phyloP scores from a whole-genome alignment of 352 stramenopile species.

The Globisporangium cylindrosporum region DNA sequence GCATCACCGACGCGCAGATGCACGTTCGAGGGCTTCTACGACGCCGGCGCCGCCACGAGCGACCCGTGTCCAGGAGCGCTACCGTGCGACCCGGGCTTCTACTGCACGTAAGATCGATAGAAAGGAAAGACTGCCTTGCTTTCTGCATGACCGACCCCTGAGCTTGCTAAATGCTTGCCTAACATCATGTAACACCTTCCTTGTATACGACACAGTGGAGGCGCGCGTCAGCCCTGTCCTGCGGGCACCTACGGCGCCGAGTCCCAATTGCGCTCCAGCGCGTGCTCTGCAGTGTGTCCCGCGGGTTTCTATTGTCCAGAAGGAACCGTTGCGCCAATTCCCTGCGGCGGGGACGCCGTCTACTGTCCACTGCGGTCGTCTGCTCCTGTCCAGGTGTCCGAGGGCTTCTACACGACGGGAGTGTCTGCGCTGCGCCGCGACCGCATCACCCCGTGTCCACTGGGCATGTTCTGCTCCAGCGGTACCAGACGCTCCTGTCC shows the following conservation, averaged over 20 bases:
- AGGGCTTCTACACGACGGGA: conserved; percentile 48
- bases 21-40: conserved; percentile 53
- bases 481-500: conserved; percentile 46
- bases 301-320: conserved; percentile 60
- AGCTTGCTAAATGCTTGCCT: neutral
- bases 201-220: conserved; percentile 23
- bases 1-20: conserved; percentile 16
- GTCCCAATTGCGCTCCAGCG: conserved; percentile 27
- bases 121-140: too few species aligned
- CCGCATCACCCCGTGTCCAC: conserved; percentile 36
- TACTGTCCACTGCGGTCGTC: conserved; percentile 66
- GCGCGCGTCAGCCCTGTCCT: conserved; percentile 40
- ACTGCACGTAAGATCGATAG: conserved; percentile 46
- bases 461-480: conserved; percentile 55
- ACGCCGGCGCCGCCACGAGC: conserved; percentile 33
- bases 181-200: neutral
- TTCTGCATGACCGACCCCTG: too few species aligned
- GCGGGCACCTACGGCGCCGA: conserved; percentile 58
- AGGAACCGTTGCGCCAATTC: conserved; percentile 30
- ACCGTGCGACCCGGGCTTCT: conserved; percentile 48
- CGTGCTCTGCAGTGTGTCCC: conserved; percentile 59
- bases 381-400: conserved; percentile 24
- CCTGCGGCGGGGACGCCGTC: conserved; percentile 36
- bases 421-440: conserved; percentile 23
- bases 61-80: conserved; percentile 36